Percentiles rank a stretch among this genome's conserved stretches.
These are phyloP conservation scores for Boletus tylopilopsis DNA, from an alignment of 768 basidiomycete genomes.

Conservation along the genomic window DNA sequence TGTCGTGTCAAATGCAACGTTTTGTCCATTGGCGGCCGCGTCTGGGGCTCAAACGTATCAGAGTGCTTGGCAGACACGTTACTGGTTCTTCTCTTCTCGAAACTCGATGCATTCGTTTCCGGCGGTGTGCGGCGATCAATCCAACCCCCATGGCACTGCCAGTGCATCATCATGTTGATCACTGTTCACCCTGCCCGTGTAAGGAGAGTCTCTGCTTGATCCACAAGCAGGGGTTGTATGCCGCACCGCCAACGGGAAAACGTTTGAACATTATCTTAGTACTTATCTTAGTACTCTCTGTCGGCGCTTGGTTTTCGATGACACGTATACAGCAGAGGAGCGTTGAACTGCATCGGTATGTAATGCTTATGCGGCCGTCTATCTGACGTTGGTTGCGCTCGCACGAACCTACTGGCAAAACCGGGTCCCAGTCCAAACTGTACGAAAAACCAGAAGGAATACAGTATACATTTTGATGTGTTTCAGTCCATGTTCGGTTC, in stretches of 20 bases:
- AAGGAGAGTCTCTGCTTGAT: slow-evolving; percentile 1
- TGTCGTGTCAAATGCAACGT: background rate
- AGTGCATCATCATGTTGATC: background rate
- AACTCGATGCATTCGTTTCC: background rate
- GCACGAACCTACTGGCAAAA: background rate
- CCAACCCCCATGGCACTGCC: background rate
- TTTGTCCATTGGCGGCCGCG: background rate
- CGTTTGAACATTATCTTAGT: too few relatives aligned
- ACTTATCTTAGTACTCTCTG: too few relatives aligned
- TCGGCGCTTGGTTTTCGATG: too few relatives aligned
- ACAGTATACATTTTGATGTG: background rate
- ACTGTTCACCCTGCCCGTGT: background rate
- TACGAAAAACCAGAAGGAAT: background rate
- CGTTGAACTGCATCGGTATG: too few relatives aligned
- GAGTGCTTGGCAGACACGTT: background rate
- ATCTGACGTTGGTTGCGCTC: too few relatives aligned
- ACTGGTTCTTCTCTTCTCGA: background rate
- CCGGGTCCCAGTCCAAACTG: too few relatives aligned
- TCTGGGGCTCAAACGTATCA: background rate
- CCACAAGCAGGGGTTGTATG: slow-evolving; percentile 3
- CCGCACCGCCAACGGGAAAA: background rate
- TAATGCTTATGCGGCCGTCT: too few relatives aligned
- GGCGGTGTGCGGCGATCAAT: background rate
- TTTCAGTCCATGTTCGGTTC: background rate
- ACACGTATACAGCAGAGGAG: too few relatives aligned